Base-by-base conservation (phyloP, 2,329 filamentous ascomycete species). In the Hirsutella rhossiliensis region DNA sequence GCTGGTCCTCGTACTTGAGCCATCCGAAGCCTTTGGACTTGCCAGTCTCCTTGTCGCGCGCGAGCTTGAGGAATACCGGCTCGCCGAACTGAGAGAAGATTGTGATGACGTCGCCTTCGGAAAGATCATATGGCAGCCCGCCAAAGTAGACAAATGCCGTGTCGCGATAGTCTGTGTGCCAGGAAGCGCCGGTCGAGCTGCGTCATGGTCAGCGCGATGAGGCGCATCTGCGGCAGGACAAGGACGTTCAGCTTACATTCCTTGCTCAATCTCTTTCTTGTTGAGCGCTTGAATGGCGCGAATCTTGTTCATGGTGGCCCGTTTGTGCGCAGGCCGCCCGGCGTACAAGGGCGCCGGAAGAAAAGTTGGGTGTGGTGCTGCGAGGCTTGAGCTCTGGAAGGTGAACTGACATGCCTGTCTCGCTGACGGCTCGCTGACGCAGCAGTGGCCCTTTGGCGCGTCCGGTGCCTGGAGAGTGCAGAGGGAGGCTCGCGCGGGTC, bases 11-110 rank as follows among this genome's bases (percentile, higher is more conserved):
- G 64, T 97, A 98, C 61, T 98, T 98, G 46, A 98, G 74, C 74
- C 94, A 98, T 3, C 84, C 88, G 59, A 97, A 98, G 1, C 92
- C 92, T 52, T 84, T 84, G 48, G 86, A 94, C 65, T 95, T 96
- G 48, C 92, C 92, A 0, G 89, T 94, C 61, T 97, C 94, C 60
- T 92, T 92, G 71, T 98, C 92, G 57, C 92, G 87, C 40, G 84
- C 81, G 12, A 98, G 78, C 56, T 96, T 94, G 47, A 98, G 74
- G 65, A 90, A 94, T 3, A 89, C 86, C 2, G 94, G 94, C 60
- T 97, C 90, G 54, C 92, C 92, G 59, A 83, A 98, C 62, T 98
- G 92, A 7, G 88, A 95, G 70, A 97, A 98, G 48, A 98, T 94
- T 11, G 89, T 89, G 52, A 97, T 79, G 49, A 98, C 76, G 64